Percentiles rank a stretch among this genome's conserved stretches.
Evolutionary conservation across 2,329 filamentous ascomycete species (phyloP).

Genomic region (Teratosphaeria gauchensis): DNA sequence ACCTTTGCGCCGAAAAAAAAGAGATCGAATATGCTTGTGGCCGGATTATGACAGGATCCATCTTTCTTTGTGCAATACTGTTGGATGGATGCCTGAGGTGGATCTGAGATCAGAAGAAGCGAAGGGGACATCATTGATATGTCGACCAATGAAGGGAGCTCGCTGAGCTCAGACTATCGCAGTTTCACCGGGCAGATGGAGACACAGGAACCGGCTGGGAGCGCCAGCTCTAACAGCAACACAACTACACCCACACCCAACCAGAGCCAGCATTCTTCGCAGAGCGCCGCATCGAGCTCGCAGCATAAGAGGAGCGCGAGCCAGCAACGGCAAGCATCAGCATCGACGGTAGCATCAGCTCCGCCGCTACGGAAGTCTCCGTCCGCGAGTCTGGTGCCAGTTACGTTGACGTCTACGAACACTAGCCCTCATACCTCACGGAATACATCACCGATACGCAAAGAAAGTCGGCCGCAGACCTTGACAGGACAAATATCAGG

Average conservation of each 20-base stretch:
- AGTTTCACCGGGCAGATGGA: constrained; percentile 26
- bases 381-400: constrained; percentile 19
- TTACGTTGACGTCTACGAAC: constrained; percentile 16
- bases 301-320: not conserved
- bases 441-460: constrained; percentile 39
- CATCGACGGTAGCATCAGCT: constrained; percentile 5
- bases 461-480: constrained; percentile 32
- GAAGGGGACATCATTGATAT: not conserved
- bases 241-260: not conserved
- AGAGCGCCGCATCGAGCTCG: not conserved
- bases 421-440: constrained; percentile 38
- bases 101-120: not conserved
- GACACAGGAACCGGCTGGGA: constrained; percentile 25
- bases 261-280: not conserved
- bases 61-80: not conserved
- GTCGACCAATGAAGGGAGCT: constrained; percentile 2
- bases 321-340: constrained; percentile 4
- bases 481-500: constrained; percentile 30
- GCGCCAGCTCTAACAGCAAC: not conserved
- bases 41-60: not conserved
- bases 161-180: constrained; percentile 14
- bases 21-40: not conserved
- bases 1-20: not conserved
- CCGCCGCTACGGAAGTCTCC: constrained; percentile 19
- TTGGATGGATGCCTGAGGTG: not conserved